Percentiles rank a stretch among this genome's conserved stretches.
These are phyloP conservation scores for Arctostaphylos glauca DNA, from an alignment of 148 eudicot genomes.

Conservation along the genomic window DNA sequence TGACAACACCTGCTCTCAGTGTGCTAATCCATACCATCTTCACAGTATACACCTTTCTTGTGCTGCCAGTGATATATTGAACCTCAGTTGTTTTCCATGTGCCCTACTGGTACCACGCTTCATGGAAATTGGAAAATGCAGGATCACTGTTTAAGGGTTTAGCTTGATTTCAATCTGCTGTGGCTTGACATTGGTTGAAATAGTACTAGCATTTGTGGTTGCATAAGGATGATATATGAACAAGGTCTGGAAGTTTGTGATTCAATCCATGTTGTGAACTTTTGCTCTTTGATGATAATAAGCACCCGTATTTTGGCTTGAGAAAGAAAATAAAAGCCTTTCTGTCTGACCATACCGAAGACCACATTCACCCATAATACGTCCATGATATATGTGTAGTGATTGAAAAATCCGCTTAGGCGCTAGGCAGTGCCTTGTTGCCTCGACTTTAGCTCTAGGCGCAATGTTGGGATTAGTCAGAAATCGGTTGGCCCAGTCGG, in stretches of 20 bases:
- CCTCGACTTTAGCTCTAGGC: too few species aligned
- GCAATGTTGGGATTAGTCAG: too few species aligned
- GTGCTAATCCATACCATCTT: neutral
- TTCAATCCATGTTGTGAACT: neutral
- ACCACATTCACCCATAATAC: neutral
- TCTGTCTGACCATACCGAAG: neutral
- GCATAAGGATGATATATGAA: neutral
- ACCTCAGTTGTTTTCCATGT: neutral
- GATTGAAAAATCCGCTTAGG: too few species aligned
- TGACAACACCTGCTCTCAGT: neutral
- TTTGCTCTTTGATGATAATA: neutral
- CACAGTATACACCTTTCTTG: neutral
- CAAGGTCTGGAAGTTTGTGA: conserved; percentile 2
- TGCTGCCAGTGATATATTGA: neutral
- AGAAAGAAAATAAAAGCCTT: neutral
- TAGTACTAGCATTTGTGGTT: neutral
- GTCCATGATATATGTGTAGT: too few species aligned
- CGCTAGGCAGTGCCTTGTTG: too few species aligned
- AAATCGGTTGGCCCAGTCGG: too few species aligned
- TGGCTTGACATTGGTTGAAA: neutral
- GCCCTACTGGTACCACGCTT: neutral
- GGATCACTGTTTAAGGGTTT: neutral
- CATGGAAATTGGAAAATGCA: neutral
- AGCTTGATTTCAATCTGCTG: neutral
- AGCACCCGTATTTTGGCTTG: neutral